Conservation (phyloP, 805 yeast species). For the Saitoella complicata region DNA sequence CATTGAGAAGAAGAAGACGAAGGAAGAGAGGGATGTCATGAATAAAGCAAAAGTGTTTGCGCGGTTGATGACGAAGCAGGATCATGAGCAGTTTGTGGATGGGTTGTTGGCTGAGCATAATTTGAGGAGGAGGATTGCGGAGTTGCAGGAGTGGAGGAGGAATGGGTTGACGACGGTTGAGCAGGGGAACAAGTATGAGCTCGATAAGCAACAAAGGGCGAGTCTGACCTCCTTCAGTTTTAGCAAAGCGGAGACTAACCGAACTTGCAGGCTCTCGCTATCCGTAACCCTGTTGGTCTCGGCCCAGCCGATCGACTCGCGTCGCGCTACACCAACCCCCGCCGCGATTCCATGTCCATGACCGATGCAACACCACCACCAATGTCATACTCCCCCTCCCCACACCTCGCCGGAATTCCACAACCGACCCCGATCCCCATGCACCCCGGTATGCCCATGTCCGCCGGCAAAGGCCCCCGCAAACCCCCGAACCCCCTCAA, state of each 20-base stretch:
- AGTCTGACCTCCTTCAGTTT: neutral
- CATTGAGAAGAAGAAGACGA: slow-evolving; percentile 66
- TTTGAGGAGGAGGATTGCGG: slow-evolving; percentile 67
- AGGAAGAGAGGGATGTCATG: slow-evolving; percentile 75
- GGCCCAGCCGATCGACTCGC: neutral
- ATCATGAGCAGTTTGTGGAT: slow-evolving; percentile 57
- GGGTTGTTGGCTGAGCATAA: slow-evolving; percentile 65
- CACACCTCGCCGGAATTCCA: too few relatives aligned
- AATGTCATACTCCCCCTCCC: too few relatives aligned
- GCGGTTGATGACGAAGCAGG: slow-evolving; percentile 61
- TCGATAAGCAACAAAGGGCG: slow-evolving; percentile 46
- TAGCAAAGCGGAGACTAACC: neutral
- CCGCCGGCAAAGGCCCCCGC: slow-evolving; percentile 10
- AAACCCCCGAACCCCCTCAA: slow-evolving; percentile 21
- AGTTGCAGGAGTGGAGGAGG: slow-evolving; percentile 82
- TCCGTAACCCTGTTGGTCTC: neutral
- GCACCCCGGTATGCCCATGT: too few relatives aligned
- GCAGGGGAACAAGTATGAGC: slow-evolving; percentile 70
- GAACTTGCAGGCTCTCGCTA: neutral
- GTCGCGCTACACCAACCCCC: too few relatives aligned
- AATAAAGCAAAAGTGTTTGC: slow-evolving; percentile 68
- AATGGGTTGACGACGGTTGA: slow-evolving; percentile 78
- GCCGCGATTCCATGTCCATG: too few relatives aligned
- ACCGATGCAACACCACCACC: too few relatives aligned
- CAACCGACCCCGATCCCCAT: too few relatives aligned